Percentiles rank a stretch among this genome's conserved stretches.
Conservation (phyloP, 2,329 filamentous ascomycete species). For the Neopestalotiopsis rosae region DNA sequence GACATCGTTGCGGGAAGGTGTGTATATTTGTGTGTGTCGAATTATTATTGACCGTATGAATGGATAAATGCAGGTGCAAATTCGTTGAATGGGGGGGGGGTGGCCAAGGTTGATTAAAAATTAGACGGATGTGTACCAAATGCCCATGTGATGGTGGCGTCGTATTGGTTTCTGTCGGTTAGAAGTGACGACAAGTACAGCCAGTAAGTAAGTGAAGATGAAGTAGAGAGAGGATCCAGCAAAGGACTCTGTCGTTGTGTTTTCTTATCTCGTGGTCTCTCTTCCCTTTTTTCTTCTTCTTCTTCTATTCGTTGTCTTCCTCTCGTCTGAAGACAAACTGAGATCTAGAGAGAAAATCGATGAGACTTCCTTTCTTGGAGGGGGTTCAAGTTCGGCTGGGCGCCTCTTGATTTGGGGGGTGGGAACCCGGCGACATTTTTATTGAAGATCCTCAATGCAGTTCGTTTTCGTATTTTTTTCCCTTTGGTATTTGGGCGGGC, state of each 20-base stretch:
- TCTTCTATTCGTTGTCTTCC: not conserved
- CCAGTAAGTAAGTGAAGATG: too few relatives aligned
- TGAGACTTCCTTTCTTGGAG: not conserved
- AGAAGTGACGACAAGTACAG: not conserved
- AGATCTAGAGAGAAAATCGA: too few relatives aligned
- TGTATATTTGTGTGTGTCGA: too few relatives aligned
- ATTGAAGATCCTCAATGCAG: conserved; percentile 9
- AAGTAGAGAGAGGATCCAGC: conserved; percentile 11
- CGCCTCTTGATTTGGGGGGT: not conserved
- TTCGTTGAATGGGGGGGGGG: not conserved
- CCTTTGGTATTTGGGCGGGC: not conserved
- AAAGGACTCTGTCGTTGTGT: not conserved
- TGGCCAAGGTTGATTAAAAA: too few relatives aligned
- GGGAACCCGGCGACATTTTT: not conserved
- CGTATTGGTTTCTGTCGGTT: not conserved
- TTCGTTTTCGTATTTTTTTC: conserved; percentile 9
- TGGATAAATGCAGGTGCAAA: not conserved
- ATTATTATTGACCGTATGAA: not conserved
- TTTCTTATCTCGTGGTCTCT: not conserved
- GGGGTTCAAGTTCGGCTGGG: not conserved
- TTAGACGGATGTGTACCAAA: too few relatives aligned
- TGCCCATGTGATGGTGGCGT: not conserved
- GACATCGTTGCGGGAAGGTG: conserved; percentile 40
- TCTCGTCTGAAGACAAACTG: too few relatives aligned
- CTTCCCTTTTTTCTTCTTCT: not conserved